Base-by-base conservation (phyloP, 2,329 filamentous ascomycete species). In the Fusarium piperis region DNA sequence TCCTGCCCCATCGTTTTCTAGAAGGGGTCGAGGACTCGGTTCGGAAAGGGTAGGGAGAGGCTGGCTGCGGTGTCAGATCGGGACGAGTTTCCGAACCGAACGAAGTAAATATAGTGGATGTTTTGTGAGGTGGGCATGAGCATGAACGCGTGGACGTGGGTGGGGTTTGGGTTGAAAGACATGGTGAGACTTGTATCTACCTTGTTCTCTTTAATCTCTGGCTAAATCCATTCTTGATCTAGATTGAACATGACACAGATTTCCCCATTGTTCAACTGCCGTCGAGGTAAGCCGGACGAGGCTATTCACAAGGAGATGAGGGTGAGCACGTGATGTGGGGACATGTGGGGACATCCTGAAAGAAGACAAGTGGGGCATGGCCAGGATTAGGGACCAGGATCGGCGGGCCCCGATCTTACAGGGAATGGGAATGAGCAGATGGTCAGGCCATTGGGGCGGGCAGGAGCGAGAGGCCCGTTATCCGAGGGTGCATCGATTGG, bases 391-490 rank as follows among this genome's bases (percentile, higher is more conserved):
- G 16, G 38, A 20, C 11, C 38, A 51, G 51, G 57, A 63, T 55
- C 74, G 74, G 74, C 68, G 68, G 63, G 65, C 38, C 59, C 74
- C 74, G 74, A 61, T 59, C 62, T 60, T 59, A 30, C 46, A 59
- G 28, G 18, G n/a, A 15, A 28, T 52, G n/a, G 67, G 62, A 39
- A 69, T 74, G 72, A 67, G 68, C 74, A 76, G 74, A 76, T 76
- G 71, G 71, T 76, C 74, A 76, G 66, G 72, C 74, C 74, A 76
- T 60, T 67, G 36, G 38, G 63, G 51, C 59, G 62, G 59, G 32
- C 9, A 53, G 30, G 30, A 53, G 30, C 33, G 46, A 26, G 46
- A 26, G 35, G 26, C 26, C 41, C 44, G 46, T 12, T 60, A 33
- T 53, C 48, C 46, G 46, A 51, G 41, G 23, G 23, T 46, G 15